A percentile compares a stretch with the other conserved stretches of the same genome.
phyloP scores from a whole-genome alignment of 441 rosid species.

The Euphorbia corollata region DNA sequence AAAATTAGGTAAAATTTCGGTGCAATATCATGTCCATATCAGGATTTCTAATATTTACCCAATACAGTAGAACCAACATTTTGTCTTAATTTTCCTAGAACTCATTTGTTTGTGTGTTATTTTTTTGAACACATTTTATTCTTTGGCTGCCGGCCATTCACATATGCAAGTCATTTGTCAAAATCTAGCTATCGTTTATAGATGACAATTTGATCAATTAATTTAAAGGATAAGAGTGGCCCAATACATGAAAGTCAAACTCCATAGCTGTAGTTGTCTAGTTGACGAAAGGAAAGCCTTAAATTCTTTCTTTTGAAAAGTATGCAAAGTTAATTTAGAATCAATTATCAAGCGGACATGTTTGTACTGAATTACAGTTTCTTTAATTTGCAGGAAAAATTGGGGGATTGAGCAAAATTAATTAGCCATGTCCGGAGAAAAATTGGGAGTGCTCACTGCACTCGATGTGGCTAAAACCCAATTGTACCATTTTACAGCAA shows the following conservation, averaged over 20 bases:
- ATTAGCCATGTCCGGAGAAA: conserved; percentile 34
- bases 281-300: background rate
- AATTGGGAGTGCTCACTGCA: conserved; percentile 50
- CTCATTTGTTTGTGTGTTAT: too few species aligned
- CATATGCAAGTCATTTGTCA: too few species aligned
- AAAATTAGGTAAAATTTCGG: too few species aligned
- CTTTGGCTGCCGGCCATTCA: too few species aligned
- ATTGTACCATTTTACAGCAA: conserved; percentile 75
- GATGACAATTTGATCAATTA: background rate
- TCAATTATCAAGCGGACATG: too few species aligned
- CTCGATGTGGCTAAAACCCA: conserved; percentile 69
- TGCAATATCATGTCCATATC: too few species aligned
- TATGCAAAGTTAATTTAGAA: background rate
- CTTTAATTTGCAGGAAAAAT: background rate
- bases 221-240: background rate
- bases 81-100: too few species aligned
- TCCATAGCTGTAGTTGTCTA: background rate
- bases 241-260: conserved; percentile 8
- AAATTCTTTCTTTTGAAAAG: conserved; percentile 13
- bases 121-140: too few species aligned
- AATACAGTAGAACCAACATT: too few species aligned
- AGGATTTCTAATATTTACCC: too few species aligned
- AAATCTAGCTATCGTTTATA: background rate
- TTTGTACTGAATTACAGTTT: too few species aligned
- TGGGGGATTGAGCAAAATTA: background rate